These are phyloP conservation scores for Amesomyces nigricolor DNA, from an alignment of 2,329 filamentous ascomycete species.

Conservation along the genomic window DNA sequence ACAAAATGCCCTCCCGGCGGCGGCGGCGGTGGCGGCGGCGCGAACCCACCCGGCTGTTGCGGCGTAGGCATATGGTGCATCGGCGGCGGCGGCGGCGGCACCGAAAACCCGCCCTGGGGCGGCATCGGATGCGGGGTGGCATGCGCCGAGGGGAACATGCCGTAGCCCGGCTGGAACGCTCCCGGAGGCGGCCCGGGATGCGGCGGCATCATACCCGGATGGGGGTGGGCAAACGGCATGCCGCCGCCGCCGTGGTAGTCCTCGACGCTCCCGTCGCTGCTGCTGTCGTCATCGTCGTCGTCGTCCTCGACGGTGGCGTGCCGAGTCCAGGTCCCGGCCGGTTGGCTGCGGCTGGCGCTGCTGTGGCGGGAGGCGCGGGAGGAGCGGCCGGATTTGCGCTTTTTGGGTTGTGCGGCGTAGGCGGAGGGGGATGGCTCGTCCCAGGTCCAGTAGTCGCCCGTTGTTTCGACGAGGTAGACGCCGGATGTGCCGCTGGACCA, in stretches of 20 bases:
- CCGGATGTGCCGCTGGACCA: constrained; percentile 15
- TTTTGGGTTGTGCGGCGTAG: neutral
- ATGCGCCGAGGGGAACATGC: neutral
- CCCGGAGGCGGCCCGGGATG: constrained; percentile 9
- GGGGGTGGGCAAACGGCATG: neutral
- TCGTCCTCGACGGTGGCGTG: constrained; percentile 12
- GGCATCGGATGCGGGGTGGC: neutral
- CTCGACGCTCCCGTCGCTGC: constrained; percentile 11
- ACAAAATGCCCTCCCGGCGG: constrained; percentile 13
- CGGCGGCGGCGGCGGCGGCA: no score
- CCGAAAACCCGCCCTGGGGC: neutral
- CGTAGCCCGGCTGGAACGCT: constrained; percentile 14
- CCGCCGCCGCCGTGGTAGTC: constrained; percentile 1
- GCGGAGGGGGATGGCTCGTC: neutral
- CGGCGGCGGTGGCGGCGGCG: constrained; percentile 1
- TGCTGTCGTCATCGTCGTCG: constrained; percentile 17
- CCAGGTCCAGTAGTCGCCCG: constrained; percentile 8
- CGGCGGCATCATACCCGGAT: constrained; percentile 2
- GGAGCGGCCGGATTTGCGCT: constrained; percentile 10
- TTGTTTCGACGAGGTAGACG: constrained; percentile 19
- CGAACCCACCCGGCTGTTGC: no score
- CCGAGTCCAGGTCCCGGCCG: constrained; percentile 8
- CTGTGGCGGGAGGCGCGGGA: constrained; percentile 12
- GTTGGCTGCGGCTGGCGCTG: neutral
- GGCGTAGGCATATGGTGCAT: no score